Base-by-base conservation (phyloP, 1,284 basidiomycete genomes). In the Naganishia albida region DNA sequence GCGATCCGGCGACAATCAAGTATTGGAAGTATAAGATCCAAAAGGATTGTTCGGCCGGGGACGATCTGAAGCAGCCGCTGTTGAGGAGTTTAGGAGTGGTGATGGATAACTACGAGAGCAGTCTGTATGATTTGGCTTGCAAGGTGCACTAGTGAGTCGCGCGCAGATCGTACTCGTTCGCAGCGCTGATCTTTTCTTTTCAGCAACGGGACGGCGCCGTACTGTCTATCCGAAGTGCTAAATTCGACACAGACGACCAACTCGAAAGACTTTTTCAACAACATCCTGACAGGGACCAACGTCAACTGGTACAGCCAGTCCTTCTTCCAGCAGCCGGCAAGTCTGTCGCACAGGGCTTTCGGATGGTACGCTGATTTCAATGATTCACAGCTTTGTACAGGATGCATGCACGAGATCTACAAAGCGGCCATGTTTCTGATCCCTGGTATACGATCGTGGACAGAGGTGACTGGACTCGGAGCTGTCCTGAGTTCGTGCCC, bases 361-460 rank as follows among this genome's bases (percentile, higher is more conserved):
- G 16, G 57, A 40, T 16, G 13, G 16, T 38, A n/a, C 23, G 42
- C 39, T 43, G 16, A 43, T 43, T 40, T 15, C 15, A 16, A 34
- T 38, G 7, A 28, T n/a, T 23, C 38, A 6, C 56, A 54, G 44
- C 38, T 54, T 23, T 66, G 65, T 62, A 66, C 65, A 51, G 65
- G 65, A 18, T 66, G 65, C 28, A 54, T 54, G 48, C 56, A 62
- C 53, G 60, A 66, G n/a, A 7, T 66, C 1, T 66, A 66, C 60
- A 66, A 66, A 40, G 57, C 65, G 1, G 65, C 60, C 59, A 62
- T 56, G 57, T 66, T 66, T 25, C 28, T 66, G 34, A 65, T 65
- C 23, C 64, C 64, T 2, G 53, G 56, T 16, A 53, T 65, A 34
- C 56, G 52, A 10, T 25, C 42, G 20, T 48, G 23, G 26, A 38